Percentiles rank a stretch among this genome's conserved stretches.
phyloP scores from a whole-genome alignment of 805 yeast species.

The Grigorovia humatica region DNA sequence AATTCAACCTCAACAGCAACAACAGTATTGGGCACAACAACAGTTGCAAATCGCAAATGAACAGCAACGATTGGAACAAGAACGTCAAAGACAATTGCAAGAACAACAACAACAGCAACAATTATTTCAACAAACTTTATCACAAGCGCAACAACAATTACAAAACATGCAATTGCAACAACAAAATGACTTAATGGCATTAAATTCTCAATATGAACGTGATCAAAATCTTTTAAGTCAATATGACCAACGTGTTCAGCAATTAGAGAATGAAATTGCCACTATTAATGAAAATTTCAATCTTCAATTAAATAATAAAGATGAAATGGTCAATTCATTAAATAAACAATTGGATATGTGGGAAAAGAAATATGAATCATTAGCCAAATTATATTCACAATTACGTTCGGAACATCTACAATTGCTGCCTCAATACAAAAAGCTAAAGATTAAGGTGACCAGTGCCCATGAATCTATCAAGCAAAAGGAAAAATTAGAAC shows the following conservation, averaged over 20 bases:
- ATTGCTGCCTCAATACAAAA: slow-evolving; percentile 65
- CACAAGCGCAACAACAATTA: slow-evolving; percentile 45
- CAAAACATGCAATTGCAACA: slow-evolving; percentile 50
- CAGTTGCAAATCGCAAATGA: slow-evolving; percentile 60
- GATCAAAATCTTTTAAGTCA: slow-evolving; percentile 78
- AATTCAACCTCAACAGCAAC: slow-evolving; percentile 12
- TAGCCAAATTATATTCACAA: slow-evolving; percentile 84
- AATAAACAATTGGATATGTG: slow-evolving; percentile 71
- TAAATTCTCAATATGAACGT: slow-evolving; percentile 74
- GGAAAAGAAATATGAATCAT: slow-evolving; percentile 78
- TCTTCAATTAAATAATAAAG: slow-evolving; percentile 65
- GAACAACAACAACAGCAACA: slow-evolving; percentile 63
- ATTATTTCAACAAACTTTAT: slow-evolving; percentile 49
- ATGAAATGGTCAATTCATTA: slow-evolving; percentile 54
- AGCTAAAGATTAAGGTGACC: slow-evolving; percentile 75
- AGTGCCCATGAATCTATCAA: slow-evolving; percentile 84
- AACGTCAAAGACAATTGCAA: slow-evolving; percentile 49
- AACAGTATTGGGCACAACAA: slow-evolving; percentile 12
- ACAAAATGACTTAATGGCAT: slow-evolving; percentile 61
- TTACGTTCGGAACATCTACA: slow-evolving; percentile 85
- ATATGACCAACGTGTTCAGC: slow-evolving; percentile 76
- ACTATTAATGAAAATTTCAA: slow-evolving; percentile 54
- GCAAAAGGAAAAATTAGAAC: slow-evolving; percentile 69
- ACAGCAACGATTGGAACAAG: slow-evolving; percentile 59
- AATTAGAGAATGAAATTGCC: slow-evolving; percentile 62